These are phyloP conservation scores for Sutorius australiensis DNA, from an alignment of 768 basidiomycete genomes.

Conservation along the genomic window DNA sequence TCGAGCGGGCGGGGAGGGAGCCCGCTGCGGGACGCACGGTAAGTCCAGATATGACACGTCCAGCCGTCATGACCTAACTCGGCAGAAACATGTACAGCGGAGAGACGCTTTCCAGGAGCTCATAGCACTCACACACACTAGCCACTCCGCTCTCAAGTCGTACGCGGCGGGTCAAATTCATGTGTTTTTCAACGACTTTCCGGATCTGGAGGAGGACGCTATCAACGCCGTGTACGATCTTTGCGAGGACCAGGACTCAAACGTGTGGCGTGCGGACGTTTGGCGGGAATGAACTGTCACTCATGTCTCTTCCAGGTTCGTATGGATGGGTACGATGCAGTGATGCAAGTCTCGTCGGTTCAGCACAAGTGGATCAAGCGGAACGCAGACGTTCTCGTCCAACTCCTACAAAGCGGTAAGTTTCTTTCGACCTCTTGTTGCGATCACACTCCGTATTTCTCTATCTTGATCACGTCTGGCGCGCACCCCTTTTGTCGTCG, in stretches of 20 bases:
- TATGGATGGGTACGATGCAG: constrained; percentile 62
- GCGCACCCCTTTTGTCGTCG: constrained; percentile 5
- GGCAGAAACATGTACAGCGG: constrained; percentile 37
- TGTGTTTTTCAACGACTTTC: constrained; percentile 60
- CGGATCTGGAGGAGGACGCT: constrained; percentile 68
- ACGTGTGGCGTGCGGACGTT: constrained; percentile 34
- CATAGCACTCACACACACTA: constrained; percentile 50
- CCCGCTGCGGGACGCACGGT: constrained; percentile 39
- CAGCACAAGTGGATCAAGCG: constrained; percentile 60
- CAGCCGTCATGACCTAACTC: constrained; percentile 5
- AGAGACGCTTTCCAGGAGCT: constrained; percentile 49
- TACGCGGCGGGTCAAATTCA: constrained; percentile 57
- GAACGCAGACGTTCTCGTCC: constrained; percentile 73
- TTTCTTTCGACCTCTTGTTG: constrained; percentile 4
- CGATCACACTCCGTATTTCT: constrained; percentile 2
- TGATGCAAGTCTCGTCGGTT: constrained; percentile 47
- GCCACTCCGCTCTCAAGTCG: constrained; percentile 45
- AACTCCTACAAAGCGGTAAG: constrained; percentile 71
- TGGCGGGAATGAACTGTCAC: constrained; percentile 3
- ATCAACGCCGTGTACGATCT: constrained; percentile 78
- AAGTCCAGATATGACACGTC: constrained; percentile 15
- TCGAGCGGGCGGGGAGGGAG: constrained; percentile 43
- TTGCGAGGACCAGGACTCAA: constrained; percentile 62
- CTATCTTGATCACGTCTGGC: constrained; percentile 21
- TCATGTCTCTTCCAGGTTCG: constrained; percentile 46